phyloP scores from a whole-genome alignment of 345 rosid genomes.

The Pelargonium nanum region DNA sequence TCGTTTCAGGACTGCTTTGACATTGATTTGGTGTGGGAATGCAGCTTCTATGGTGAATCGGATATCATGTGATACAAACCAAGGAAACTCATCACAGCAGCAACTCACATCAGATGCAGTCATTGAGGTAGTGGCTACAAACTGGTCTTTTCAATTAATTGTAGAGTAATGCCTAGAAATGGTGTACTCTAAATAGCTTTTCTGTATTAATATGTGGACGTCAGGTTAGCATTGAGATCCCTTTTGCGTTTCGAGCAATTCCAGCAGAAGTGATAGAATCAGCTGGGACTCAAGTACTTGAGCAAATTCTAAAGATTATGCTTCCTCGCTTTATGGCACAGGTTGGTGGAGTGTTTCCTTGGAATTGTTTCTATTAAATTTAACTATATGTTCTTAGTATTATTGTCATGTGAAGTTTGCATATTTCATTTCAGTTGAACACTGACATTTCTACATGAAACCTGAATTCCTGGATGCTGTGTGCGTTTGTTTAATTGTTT shows the following conservation, averaged over 20 bases:
- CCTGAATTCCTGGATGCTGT: not conserved
- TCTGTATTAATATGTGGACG: not conserved
- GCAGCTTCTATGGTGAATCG: conserved; percentile 92
- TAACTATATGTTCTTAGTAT: not conserved
- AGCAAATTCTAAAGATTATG: conserved; percentile 69
- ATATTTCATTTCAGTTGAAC: not conserved
- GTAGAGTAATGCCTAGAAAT: not conserved
- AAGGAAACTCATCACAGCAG: conserved; percentile 32
- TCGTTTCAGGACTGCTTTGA: conserved; percentile 25
- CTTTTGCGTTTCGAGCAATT: conserved; percentile 63
- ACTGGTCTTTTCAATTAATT: conserved; percentile 1
- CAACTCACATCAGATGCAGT: conserved; percentile 76
- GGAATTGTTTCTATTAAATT: too few relatives aligned
- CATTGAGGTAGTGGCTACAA: conserved; percentile 47
- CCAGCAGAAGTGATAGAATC: conserved; percentile 67
- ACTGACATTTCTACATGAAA: too few relatives aligned
- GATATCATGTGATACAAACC: conserved; percentile 50
- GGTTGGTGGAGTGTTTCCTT: conserved; percentile 50
- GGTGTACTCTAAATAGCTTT: not conserved
- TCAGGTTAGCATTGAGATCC: conserved; percentile 72
- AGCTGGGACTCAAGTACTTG: conserved; percentile 70
- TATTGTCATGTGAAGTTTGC: not conserved
- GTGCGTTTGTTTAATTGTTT: not conserved
- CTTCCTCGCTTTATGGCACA: conserved; percentile 90
- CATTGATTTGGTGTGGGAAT: conserved; percentile 33